Evolutionary conservation across 2,329 filamentous ascomycete species (phyloP).

Genomic region (Biscogniauxia mediterranea): DNA sequence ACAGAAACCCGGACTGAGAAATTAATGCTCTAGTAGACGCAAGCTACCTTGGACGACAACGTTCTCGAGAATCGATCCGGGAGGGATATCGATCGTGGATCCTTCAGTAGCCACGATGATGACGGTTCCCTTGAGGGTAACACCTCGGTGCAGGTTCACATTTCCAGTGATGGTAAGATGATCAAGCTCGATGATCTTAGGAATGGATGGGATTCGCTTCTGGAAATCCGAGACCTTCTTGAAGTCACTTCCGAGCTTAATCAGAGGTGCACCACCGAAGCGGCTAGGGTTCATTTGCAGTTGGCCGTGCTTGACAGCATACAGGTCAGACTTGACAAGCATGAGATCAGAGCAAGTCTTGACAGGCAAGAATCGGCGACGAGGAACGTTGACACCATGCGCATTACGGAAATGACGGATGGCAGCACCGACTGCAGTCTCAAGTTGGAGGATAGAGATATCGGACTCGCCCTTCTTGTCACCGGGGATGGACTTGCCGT

Average conservation of each 20-base stretch:
- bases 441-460: constrained; percentile 94
- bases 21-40: constrained; percentile 66
- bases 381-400: constrained; percentile 97
- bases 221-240: constrained; percentile 99
- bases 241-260: constrained; percentile 98
- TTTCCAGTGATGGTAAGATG: constrained; percentile 97
- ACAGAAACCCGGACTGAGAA: constrained; percentile 2
- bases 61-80: constrained; percentile 96
- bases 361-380: constrained; percentile 96
- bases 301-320: constrained; percentile 98
- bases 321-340: constrained; percentile 99
- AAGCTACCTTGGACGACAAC: constrained; percentile 98
- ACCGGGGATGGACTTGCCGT: constrained; percentile 96
- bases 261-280: constrained; percentile 93
- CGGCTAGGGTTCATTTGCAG: constrained; percentile 94
- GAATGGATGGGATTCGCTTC: constrained; percentile 81
- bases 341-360: constrained; percentile 99
- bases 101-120: constrained; percentile 98
- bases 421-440: constrained; percentile 96
- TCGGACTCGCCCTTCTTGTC: constrained; percentile 99
- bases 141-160: constrained; percentile 93
- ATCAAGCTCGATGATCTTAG: constrained; percentile 87
- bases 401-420: constrained; percentile 99
- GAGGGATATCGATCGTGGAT: constrained; percentile 95
- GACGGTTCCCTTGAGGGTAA: constrained; percentile 95